Evolutionary conservation across 768 basidiomycete genomes (phyloP).

Genomic region (Mycena amicta): DNA sequence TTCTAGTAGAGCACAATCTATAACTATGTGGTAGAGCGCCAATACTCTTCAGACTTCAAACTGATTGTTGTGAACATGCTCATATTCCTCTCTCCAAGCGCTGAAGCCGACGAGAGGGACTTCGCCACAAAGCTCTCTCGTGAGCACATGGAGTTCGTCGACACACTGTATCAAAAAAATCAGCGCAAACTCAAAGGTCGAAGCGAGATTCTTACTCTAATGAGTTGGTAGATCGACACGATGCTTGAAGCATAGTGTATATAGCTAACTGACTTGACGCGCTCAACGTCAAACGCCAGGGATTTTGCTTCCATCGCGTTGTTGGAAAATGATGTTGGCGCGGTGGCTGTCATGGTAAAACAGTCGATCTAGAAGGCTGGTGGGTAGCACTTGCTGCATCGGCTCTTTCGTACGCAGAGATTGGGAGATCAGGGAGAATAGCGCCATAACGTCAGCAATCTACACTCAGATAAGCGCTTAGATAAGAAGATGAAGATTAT

Average conservation of each 20-base stretch:
- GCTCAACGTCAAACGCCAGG: constrained; percentile 21
- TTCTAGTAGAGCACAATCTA: too few species aligned
- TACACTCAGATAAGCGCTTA: constrained; percentile 26
- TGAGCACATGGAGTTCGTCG: constrained; percentile 40
- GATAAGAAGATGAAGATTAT: not conserved
- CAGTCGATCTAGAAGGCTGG: constrained; percentile 45
- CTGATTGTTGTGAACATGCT: constrained; percentile 13
- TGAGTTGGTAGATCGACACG: constrained; percentile 40
- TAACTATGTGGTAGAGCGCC: too few species aligned
- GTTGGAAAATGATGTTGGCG: not conserved
- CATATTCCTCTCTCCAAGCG: constrained; percentile 41
- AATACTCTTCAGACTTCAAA: not conserved
- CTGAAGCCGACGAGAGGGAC: constrained; percentile 41
- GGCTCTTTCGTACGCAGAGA: constrained; percentile 48
- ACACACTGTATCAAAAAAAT: constrained; percentile 28
- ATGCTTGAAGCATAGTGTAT: constrained; percentile 44
- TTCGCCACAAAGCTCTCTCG: constrained; percentile 42
- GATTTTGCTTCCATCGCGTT: constrained; percentile 2
- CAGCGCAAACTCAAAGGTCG: not conserved
- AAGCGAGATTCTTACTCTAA: constrained; percentile 28
- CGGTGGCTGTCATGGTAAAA: constrained; percentile 41
- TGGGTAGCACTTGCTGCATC: constrained; percentile 44
- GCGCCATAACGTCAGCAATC: constrained; percentile 45
- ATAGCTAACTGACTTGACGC: constrained; percentile 31
- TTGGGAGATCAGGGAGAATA: constrained; percentile 45